Evolutionary conservation across 2,329 filamentous ascomycete genomes (phyloP).

Genomic region (Alternaria sp.): DNA sequence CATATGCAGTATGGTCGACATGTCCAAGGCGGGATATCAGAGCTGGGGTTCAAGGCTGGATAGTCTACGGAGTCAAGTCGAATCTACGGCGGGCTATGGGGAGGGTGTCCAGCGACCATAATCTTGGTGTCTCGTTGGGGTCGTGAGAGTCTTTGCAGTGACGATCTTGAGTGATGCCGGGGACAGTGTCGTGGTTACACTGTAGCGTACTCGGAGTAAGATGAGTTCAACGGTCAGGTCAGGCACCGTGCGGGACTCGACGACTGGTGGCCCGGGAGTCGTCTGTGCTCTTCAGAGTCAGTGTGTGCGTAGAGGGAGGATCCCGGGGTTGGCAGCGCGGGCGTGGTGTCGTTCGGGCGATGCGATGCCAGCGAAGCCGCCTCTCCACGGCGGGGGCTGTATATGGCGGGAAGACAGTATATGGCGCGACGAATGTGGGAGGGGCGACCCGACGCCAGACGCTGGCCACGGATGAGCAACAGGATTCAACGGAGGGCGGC

Average conservation of each 20-base stretch:
- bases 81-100: background rate
- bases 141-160: conserved; percentile 7
- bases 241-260: background rate
- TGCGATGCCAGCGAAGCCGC: conserved; percentile 25
- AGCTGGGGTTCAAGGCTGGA: background rate
- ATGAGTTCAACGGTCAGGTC: background rate
- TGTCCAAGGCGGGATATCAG: conserved; percentile 14
- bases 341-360: conserved; percentile 7
- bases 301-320: background rate
- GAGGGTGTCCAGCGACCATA: conserved; percentile 6
- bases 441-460: conserved; percentile 36
- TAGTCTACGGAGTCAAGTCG: background rate
- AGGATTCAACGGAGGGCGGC: conserved; percentile 35
- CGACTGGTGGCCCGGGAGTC: background rate
- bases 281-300: background rate
- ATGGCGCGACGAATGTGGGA: conserved; percentile 32
- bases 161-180: background rate
- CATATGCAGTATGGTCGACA: conserved; percentile 45
- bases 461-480: conserved; percentile 36
- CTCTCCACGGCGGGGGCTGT: conserved; percentile 26
- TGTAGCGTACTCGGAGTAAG: conserved; percentile 1
- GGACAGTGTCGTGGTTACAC: conserved; percentile 29
- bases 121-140: background rate
- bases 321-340: background rate
- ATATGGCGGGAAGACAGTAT: conserved; percentile 42